Conservation (phyloP, 345 rosid genomes). For the Linum tenue region DNA sequence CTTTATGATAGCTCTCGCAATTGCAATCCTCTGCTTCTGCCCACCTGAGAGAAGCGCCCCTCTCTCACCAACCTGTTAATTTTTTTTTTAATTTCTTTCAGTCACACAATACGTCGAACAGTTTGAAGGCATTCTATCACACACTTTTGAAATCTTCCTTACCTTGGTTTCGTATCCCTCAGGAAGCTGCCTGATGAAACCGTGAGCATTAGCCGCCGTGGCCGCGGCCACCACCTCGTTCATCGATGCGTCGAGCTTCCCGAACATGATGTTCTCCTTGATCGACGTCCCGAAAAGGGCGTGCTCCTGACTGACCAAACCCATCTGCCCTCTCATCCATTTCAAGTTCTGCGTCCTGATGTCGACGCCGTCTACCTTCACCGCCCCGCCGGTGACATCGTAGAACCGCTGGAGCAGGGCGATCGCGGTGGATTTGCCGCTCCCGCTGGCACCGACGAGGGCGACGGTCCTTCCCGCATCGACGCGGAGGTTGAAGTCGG, state of each 20-base stretch:
- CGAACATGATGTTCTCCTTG: slow-evolving; percentile 67
- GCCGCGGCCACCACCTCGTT: slow-evolving; percentile 67
- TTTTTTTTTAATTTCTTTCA: too few relatives aligned
- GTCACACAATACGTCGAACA: not conserved
- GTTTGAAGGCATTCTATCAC: not conserved
- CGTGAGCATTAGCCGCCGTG: slow-evolving; percentile 81
- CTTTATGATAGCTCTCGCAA: slow-evolving; percentile 72
- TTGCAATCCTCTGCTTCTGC: slow-evolving; percentile 83
- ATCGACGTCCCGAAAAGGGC: slow-evolving; percentile 77
- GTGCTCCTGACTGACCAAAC: slow-evolving; percentile 84
- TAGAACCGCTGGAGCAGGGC: slow-evolving; percentile 67
- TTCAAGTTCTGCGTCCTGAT: slow-evolving; percentile 51
- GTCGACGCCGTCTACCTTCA: slow-evolving; percentile 61
- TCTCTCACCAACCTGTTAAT: slow-evolving; percentile 60
- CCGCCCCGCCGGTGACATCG: slow-evolving; percentile 45
- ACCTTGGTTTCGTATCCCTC: slow-evolving; percentile 79
- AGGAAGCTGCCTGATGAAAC: slow-evolving; percentile 64
- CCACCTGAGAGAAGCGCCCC: slow-evolving; percentile 81
- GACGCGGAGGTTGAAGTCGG: slow-evolving; percentile 47
- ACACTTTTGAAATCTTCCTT: not conserved
- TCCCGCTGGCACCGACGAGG: slow-evolving; percentile 80
- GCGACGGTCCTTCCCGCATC: slow-evolving; percentile 68
- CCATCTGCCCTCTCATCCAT: slow-evolving; percentile 72
- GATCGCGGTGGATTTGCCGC: slow-evolving; percentile 79
- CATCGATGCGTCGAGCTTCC: slow-evolving; percentile 69